These are phyloP conservation scores for Vachellia pachyceras DNA, from an alignment of 306 rosid species.

Conservation along the genomic window DNA sequence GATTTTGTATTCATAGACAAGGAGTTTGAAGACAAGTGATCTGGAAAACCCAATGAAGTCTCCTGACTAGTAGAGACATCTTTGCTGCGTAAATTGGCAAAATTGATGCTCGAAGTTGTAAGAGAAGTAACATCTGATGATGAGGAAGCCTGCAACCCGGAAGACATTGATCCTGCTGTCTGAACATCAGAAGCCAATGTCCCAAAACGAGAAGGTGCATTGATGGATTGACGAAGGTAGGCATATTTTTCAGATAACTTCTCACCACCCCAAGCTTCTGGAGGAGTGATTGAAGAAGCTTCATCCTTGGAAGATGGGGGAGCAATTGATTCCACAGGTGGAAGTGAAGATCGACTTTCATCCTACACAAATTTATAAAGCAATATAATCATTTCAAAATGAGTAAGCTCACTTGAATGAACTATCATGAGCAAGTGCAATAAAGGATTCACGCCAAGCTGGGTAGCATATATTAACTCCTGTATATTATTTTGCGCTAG, in stretches of 20 bases:
- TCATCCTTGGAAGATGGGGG: slow-evolving; percentile 76
- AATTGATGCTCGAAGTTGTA: slow-evolving; percentile 57
- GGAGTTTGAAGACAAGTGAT: slow-evolving; percentile 54
- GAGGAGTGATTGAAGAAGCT: slow-evolving; percentile 92
- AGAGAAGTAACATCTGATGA: slow-evolving; percentile 52
- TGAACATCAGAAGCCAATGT: slow-evolving; percentile 61
- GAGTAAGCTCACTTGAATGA: slow-evolving; percentile 17
- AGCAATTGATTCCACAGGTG: slow-evolving; percentile 71
- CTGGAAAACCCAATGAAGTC: slow-evolving; percentile 63
- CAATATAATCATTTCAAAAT: slow-evolving; percentile 36
- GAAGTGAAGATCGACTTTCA: slow-evolving; percentile 68
- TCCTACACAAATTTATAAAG: slow-evolving; percentile 59
- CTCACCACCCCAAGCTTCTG: slow-evolving; percentile 99
- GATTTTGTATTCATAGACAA: slow-evolving; percentile 65
- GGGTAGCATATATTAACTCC: slow-evolving; percentile 17
- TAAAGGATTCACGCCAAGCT: slow-evolving; percentile 19
- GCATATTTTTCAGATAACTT: slow-evolving; percentile 74
- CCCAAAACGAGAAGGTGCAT: slow-evolving; percentile 81
- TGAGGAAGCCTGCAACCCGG: slow-evolving; percentile 77
- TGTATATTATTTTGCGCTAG: neutral
- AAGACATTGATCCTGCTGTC: slow-evolving; percentile 66
- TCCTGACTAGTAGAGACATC: slow-evolving; percentile 75
- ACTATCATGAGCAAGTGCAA: slow-evolving; percentile 3
- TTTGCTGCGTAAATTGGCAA: slow-evolving; percentile 67
- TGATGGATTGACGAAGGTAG: slow-evolving; percentile 58